phyloP scores from a whole-genome alignment of 192 early-diverging fungal genomes.

The Coemansia sp. region DNA sequence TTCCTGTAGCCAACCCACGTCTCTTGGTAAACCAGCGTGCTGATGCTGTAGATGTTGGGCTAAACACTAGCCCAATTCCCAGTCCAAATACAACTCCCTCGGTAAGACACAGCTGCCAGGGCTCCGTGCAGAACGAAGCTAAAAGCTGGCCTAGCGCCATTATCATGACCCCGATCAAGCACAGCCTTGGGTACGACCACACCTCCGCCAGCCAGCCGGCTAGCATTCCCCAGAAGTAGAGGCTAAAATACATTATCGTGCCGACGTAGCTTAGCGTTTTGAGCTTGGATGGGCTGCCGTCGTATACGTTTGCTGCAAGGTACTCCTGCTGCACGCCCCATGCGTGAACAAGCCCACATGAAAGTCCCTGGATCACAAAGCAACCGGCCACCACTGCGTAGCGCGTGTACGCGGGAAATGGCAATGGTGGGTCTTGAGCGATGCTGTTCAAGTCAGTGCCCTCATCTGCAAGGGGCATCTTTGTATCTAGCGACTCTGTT shows the following conservation, averaged over 20 bases:
- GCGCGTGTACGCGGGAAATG: slow-evolving; percentile 26
- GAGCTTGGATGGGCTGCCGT: slow-evolving; percentile 10
- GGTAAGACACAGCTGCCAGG: slow-evolving; percentile 66
- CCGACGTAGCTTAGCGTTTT: slow-evolving; percentile 39
- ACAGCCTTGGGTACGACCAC: slow-evolving; percentile 39
- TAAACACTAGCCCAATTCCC: slow-evolving; percentile 57
- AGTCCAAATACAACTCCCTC: slow-evolving; percentile 66
- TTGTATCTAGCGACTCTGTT: neutral
- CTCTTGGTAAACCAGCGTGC: slow-evolving; percentile 61
- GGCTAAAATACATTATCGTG: slow-evolving; percentile 41
- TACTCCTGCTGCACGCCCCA: slow-evolving; percentile 51
- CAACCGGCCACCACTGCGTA: slow-evolving; percentile 34
- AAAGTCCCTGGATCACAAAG: slow-evolving; percentile 36
- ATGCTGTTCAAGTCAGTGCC: neutral
- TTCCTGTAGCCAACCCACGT: slow-evolving; percentile 61
- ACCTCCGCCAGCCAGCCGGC: slow-evolving; percentile 49
- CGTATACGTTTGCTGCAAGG: slow-evolving; percentile 28
- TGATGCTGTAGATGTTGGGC: slow-evolving; percentile 58
- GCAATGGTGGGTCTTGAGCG: neutral
- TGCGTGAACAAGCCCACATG: slow-evolving; percentile 37
- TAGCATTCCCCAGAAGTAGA: slow-evolving; percentile 41
- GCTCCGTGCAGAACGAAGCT: slow-evolving; percentile 58
- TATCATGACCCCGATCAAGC: slow-evolving; percentile 28
- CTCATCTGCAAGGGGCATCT: neutral
- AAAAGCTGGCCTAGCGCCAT: slow-evolving; percentile 58